A percentile compares a stretch with the other conserved stretches of the same genome.
Evolutionary conservation across 768 basidiomycete species (phyloP).

Genomic region (Xanthoconium stramineum): DNA sequence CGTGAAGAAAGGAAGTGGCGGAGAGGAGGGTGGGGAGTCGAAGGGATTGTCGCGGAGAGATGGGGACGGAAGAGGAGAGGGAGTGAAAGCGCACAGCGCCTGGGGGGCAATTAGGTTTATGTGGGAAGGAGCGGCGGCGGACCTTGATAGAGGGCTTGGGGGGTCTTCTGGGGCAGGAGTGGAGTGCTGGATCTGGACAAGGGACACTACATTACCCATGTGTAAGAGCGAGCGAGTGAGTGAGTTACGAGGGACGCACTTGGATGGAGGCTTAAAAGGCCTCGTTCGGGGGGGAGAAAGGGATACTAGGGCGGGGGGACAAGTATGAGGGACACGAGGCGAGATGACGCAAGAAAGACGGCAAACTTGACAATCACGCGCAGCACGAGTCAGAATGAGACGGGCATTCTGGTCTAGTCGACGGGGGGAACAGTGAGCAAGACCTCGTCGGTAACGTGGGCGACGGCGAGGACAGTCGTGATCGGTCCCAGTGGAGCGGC

Average conservation of each 20-base stretch:
- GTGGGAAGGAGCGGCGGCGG: slow-evolving; percentile 30
- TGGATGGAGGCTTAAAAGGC: slow-evolving; percentile 20
- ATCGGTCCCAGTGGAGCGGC: slow-evolving; percentile 20
- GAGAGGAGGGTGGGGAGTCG: slow-evolving; percentile 37
- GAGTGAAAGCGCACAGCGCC: slow-evolving; percentile 28
- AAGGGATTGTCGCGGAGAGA: slow-evolving; percentile 35
- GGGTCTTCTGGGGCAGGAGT: slow-evolving; percentile 17
- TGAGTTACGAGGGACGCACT: slow-evolving; percentile 19
- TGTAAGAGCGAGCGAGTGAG: slow-evolving; percentile 2
- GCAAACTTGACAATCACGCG: slow-evolving; percentile 6
- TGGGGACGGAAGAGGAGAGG: slow-evolving; percentile 33
- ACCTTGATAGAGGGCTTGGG: slow-evolving; percentile 11
- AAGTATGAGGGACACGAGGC: slow-evolving; percentile 29
- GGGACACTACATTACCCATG: slow-evolving; percentile 34
- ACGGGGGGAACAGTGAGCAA: slow-evolving; percentile 11
- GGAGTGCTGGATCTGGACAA: slow-evolving; percentile 27
- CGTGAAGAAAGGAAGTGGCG: slow-evolving; percentile 42
- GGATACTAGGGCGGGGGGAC: slow-evolving; percentile 28
- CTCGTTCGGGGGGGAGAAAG: slow-evolving; percentile 10
- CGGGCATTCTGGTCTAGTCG: slow-evolving; percentile 14
- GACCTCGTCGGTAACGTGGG: slow-evolving; percentile 18
- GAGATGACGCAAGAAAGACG: slow-evolving; percentile 18
- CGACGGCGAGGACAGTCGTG: slow-evolving; percentile 20
- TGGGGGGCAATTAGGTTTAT: slow-evolving; percentile 33
- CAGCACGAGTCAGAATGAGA: slow-evolving; percentile 17